Evolutionary conservation across 2,329 filamentous ascomycete species (phyloP), one percentile per base, ranked within the genome.

Genomic region (Stagonosporopsis rhizophila): DNA sequence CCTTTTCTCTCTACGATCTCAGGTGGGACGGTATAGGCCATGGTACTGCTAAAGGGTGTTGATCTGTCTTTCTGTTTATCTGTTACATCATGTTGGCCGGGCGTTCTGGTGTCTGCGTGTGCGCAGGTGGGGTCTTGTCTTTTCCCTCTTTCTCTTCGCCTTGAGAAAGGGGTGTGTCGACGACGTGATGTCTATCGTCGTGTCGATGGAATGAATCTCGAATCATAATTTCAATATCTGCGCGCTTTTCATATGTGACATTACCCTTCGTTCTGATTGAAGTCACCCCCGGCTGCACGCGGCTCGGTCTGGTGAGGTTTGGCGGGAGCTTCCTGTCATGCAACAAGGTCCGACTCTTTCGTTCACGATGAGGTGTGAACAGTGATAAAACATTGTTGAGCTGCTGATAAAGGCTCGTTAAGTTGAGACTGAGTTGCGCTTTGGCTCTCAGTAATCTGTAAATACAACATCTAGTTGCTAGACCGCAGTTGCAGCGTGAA

Each of bases 41-140:
- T 52, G 53, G 60, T 56, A 44, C 45, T 51, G 49, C 52, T 48
- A 59, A 56, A 52, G 60, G 60, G 62, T 53, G 58, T 70, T 65
- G 47, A 54, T 60, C 42, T 58, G 44, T 57, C 30, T 52, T 41
- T 41, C 22, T 50, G 44, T 37, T 57, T 47, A 34, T 60, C 53
- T 52, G 50, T 60, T 56, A 59, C 58, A 60, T 68, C 66, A 68
- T 64, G 56, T 68, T 60, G 60, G 62, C 52, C 49, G 42, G 69
- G 68, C 68, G 68, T 71, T 71, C 23, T 44, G 60, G 61, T 53
- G 62, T 55, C 39, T 54, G 38, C 37, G 22, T 23, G 35, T n/a
- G 30, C 30, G 30, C 42, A 27, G 50, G 40, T 40, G 40, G 50
- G 46, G 34, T 51, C 14, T 49, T 58, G 45, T 51, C 27, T 40